phyloP scores from a whole-genome alignment of 2,329 filamentous ascomycete genomes.

The Scopulariopsis brevicaulis region DNA sequence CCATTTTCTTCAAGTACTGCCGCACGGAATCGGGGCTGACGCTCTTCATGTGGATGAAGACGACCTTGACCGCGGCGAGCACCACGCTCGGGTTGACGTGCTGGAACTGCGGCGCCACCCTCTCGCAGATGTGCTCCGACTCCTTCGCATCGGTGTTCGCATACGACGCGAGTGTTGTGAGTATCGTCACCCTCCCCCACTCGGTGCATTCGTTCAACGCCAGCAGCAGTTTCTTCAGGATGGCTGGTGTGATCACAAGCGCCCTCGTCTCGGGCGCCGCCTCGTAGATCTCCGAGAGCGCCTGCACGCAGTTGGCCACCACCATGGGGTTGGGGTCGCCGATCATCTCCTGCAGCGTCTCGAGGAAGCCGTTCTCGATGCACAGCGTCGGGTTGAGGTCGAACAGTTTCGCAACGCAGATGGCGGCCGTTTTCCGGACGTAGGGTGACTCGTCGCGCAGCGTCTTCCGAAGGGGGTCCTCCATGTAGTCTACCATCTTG shows the following conservation, averaged over 20 bases:
- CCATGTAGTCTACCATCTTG: constrained; percentile 99
- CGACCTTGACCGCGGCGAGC: constrained; percentile 91
- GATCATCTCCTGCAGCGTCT: constrained; percentile 88
- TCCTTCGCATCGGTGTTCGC: constrained; percentile 82
- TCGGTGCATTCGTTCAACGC: constrained; percentile 97
- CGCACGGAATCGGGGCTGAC: constrained; percentile 67
- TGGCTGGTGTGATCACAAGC: constrained; percentile 68
- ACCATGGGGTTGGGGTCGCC: constrained; percentile 99
- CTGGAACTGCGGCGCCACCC: constrained; percentile 93
- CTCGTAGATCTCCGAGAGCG: constrained; percentile 83
- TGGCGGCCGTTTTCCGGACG: constrained; percentile 93
- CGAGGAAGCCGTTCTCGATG: constrained; percentile 91
- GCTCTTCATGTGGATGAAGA: constrained; percentile 90
- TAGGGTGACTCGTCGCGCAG: constrained; percentile 95
- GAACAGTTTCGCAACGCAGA: constrained; percentile 96
- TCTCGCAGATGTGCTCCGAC: constrained; percentile 94
- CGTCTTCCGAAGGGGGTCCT: constrained; percentile 92
- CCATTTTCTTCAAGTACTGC: constrained; percentile 97
- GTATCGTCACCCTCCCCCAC: constrained; percentile 91
- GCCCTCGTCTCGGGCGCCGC: constrained; percentile 84
- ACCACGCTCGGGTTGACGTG: constrained; percentile 97
- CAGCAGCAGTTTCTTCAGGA: constrained; percentile 90
- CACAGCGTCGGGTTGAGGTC: constrained; percentile 89
- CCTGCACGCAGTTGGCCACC: constrained; percentile 92
- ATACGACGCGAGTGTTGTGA: constrained; percentile 84